Evolutionary conservation across 306 rosid genomes (phyloP).

Genomic region (Glycine soja): DNA sequence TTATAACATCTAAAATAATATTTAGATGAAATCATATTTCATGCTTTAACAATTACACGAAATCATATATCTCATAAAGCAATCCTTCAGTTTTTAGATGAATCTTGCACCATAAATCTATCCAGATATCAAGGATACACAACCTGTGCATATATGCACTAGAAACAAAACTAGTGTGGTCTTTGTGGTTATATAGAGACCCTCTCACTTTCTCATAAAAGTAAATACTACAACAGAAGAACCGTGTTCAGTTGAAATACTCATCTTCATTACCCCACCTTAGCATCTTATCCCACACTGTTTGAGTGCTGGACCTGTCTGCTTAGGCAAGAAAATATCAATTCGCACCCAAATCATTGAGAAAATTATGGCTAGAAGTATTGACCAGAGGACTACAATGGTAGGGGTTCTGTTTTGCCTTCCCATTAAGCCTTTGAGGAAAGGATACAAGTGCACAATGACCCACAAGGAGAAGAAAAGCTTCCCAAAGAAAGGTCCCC

Average conservation of each 20-base stretch:
- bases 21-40: background rate
- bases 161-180: background rate
- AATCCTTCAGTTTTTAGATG: conserved; percentile 8
- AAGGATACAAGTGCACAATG: conserved; percentile 90
- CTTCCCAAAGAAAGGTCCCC: conserved; percentile 94
- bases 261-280: background rate
- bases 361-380: conserved; percentile 78
- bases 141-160: background rate
- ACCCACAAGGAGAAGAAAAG: conserved; percentile 93
- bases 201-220: too few relatives aligned
- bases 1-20: background rate
- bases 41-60: background rate
- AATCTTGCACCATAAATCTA: conserved; percentile 20
- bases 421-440: conserved; percentile 95
- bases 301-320: conserved; percentile 82
- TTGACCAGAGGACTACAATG: conserved; percentile 88
- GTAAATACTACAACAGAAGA: conserved; percentile 19
- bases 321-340: conserved; percentile 89
- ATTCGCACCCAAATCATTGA: conserved; percentile 92
- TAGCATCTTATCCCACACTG: conserved; percentile 94
- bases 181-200: background rate
- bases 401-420: conserved; percentile 93
- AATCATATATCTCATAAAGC: background rate
- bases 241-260: background rate
- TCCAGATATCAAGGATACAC: background rate